Conservation (phyloP, 176 grass and related monocot species). For the Bonia amplexicaulis region DNA sequence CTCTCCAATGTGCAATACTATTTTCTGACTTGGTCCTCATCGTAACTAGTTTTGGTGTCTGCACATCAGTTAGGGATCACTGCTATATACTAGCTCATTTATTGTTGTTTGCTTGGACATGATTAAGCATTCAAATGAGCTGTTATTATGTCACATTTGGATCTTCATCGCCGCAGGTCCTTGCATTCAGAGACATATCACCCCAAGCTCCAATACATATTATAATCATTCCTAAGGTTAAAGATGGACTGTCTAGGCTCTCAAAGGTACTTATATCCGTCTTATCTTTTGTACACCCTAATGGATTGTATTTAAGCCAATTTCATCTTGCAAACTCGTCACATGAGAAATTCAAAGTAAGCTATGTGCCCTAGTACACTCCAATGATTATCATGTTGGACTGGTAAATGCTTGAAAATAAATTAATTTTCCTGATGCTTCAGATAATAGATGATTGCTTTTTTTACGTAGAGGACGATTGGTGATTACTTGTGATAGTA, state of each 20-base stretch:
- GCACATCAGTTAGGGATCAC: neutral
- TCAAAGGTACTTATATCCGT: constrained; percentile 41
- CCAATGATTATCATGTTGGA: neutral
- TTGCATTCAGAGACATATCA: constrained; percentile 82
- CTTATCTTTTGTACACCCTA: neutral
- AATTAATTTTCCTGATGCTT: neutral
- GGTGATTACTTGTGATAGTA: neutral
- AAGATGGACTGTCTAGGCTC: constrained; percentile 54
- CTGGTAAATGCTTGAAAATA: neutral
- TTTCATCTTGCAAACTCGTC: neutral
- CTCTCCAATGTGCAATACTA: neutral
- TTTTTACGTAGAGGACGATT: neutral
- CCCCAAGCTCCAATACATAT: constrained; percentile 69
- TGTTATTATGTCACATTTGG: neutral
- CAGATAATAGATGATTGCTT: neutral
- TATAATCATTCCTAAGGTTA: constrained; percentile 68
- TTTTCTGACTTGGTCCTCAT: neutral
- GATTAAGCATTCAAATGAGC: neutral
- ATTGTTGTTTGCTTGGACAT: neutral
- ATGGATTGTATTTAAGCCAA: neutral
- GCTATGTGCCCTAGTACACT: neutral
- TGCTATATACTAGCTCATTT: neutral
- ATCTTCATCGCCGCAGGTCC: constrained; percentile 33
- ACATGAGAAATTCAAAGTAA: neutral
- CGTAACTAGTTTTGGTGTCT: neutral